A percentile compares a stretch with the other conserved stretches of the same genome.
Evolutionary conservation across 1,284 basidiomycete genomes (phyloP).

Genomic region (Leccinum pachyderme): DNA sequence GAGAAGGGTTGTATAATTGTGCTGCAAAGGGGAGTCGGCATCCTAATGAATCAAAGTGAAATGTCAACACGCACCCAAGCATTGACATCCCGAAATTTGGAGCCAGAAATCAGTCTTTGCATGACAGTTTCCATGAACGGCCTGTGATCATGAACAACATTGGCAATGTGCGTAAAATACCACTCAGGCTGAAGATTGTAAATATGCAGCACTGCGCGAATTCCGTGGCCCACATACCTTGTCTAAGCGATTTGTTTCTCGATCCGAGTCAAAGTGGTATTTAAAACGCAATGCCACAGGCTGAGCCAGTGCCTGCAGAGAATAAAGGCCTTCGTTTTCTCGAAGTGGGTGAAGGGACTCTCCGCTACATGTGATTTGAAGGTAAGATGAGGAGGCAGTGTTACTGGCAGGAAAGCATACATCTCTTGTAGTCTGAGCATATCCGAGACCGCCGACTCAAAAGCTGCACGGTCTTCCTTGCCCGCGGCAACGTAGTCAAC

Average conservation of each 20-base stretch:
- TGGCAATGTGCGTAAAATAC: constrained; percentile 91
- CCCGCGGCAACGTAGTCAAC: constrained; percentile 60
- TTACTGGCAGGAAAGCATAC: constrained; percentile 44
- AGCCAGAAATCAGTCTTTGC: constrained; percentile 65
- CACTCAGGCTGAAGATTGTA: constrained; percentile 77
- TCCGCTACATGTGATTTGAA: constrained; percentile 45
- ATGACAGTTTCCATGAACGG: constrained; percentile 75
- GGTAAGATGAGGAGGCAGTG: constrained; percentile 1
- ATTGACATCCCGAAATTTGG: constrained; percentile 63
- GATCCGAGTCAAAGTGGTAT: constrained; percentile 90
- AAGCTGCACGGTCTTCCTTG: constrained; percentile 52
- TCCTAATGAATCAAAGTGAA: constrained; percentile 1
- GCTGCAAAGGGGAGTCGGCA: constrained; percentile 41
- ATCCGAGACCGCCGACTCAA: constrained; percentile 74
- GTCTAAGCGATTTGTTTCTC: constrained; percentile 89
- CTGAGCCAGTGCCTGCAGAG: constrained; percentile 81
- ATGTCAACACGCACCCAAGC: constrained; percentile 62
- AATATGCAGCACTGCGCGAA: neutral
- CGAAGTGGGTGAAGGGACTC: constrained; percentile 33
- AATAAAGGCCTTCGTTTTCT: constrained; percentile 62
- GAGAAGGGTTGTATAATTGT: constrained; percentile 75
- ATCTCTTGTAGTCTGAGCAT: constrained; percentile 75
- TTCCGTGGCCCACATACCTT: constrained; percentile 54
- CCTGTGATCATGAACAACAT: constrained; percentile 79
- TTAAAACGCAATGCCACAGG: constrained; percentile 88